phyloP scores from a whole-genome alignment of 2,329 filamentous ascomycete species.

The Reticulascus tulasneorum region DNA sequence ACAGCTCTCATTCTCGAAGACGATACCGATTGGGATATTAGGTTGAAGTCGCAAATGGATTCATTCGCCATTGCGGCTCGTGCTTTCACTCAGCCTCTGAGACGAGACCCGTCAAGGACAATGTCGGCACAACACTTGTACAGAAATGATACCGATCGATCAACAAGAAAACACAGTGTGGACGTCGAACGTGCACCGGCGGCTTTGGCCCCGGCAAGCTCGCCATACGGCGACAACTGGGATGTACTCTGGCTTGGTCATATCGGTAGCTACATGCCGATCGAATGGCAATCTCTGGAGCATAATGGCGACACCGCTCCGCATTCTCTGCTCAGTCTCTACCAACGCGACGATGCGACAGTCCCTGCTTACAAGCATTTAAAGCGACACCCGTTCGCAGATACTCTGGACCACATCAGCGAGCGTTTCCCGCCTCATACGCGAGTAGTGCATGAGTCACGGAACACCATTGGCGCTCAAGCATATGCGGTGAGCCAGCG shows the following conservation, averaged over 20 bases:
- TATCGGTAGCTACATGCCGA: constrained; percentile 34
- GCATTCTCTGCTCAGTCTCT: constrained; percentile 26
- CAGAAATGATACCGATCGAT: constrained; percentile 18
- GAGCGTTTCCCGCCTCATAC: constrained; percentile 36
- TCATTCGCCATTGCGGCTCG: constrained; percentile 32
- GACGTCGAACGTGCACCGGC: too few species aligned
- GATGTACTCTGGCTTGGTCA: constrained; percentile 50
- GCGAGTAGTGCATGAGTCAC: constrained; percentile 37
- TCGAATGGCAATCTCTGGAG: constrained; percentile 12
- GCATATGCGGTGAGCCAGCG: constrained; percentile 41
- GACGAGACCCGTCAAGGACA: constrained; percentile 1
- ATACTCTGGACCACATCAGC: constrained; percentile 27
- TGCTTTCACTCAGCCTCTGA: constrained; percentile 28
- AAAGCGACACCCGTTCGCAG: constrained; percentile 28
- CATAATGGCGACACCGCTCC: constrained; percentile 20
- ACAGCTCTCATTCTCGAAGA: constrained; percentile 53
- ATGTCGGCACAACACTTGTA: too few species aligned
- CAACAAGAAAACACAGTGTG: too few species aligned
- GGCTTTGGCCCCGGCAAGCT: constrained; percentile 18
- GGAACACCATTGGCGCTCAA: constrained; percentile 34
- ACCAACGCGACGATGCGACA: constrained; percentile 30
- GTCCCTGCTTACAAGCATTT: constrained; percentile 30
- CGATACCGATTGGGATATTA: constrained; percentile 55
- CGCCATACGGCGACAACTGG: constrained; percentile 47
- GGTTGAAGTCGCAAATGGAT: constrained; percentile 44